Evolutionary conservation across 495 filamentous ascomycete species (phyloP), one percentile per base, ranked within the genome.

Genomic region (Tetracladium marchalianum): DNA sequence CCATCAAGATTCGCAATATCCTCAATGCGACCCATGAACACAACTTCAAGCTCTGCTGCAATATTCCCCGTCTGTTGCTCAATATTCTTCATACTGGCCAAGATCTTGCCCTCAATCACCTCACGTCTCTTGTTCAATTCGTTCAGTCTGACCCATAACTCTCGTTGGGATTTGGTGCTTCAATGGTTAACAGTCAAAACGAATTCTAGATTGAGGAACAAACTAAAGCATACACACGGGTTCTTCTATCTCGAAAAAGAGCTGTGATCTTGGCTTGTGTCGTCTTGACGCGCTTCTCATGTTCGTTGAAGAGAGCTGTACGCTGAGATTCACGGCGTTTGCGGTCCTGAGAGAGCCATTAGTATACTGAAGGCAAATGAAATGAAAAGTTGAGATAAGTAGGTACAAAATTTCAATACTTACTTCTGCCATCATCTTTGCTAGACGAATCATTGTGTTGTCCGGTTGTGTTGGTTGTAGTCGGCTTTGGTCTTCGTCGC

Each of bases 261-360:
- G 19, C 27, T 37, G 52, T 40, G 36, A 59, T 51, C 44, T 35
- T 47, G 3, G 48, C 43, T 37, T 46, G 44, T 18, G 58, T 49
- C 11, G 51, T 52, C 12, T 51, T 47, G 34, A 59, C 43, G 10
- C 49, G 32, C 38, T 54, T 49, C 35, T 55, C 27, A 42, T 63
- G 46, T 19, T 54, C 47, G 12, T 36, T 42, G 32, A 53, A 48
- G n/a, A 66, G 51, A 13, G 40, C 33, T 13, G 47, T 58, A 4
- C 58, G 49, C 27, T 50, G 52, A 16, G 27, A 27, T 15, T 60
- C 55, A 18, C 58, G 58, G 13, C 50, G 48, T 31, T 45, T 54
- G 13, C 51, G 59, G n/a, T 43, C 41, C 64, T 67, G 41, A 16
- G 32, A 27, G 2, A 34, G 4, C 7, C 7, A 7, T 27, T 27